Evolutionary conservation across 2,329 filamentous ascomycete species (phyloP).

Genomic region (Trematosphaeria pertusa): DNA sequence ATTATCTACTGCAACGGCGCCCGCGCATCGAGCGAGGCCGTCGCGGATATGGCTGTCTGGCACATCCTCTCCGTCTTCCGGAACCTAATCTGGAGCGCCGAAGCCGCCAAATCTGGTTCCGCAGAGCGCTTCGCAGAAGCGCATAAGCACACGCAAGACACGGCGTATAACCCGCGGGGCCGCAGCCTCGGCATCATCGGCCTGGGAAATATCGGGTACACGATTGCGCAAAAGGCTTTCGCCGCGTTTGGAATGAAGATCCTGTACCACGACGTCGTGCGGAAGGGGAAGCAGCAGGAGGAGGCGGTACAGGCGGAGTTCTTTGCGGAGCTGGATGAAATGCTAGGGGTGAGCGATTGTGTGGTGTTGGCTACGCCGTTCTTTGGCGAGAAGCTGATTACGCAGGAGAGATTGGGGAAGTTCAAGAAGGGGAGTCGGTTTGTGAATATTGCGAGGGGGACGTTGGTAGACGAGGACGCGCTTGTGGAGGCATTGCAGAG

Average conservation of each 20-base stretch:
- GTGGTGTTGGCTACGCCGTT: slow-evolving; percentile 45
- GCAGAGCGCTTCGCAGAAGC: slow-evolving; percentile 17
- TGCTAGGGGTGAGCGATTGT: slow-evolving; percentile 37
- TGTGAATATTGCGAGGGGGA: slow-evolving; percentile 47
- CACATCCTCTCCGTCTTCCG: slow-evolving; percentile 69
- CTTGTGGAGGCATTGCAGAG: slow-evolving; percentile 42
- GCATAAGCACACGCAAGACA: slow-evolving; percentile 17
- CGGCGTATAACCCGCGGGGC: slow-evolving; percentile 28
- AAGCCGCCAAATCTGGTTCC: slow-evolving; percentile 19
- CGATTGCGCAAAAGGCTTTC: slow-evolving; percentile 35
- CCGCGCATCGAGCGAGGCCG: slow-evolving; percentile 69
- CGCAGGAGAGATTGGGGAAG: slow-evolving; percentile 16
- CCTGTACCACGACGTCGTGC: slow-evolving; percentile 37
- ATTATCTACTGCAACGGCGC: slow-evolving; percentile 31
- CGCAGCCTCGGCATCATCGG: slow-evolving; percentile 44
- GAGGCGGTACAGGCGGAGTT: slow-evolving; percentile 28
- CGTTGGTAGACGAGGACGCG: slow-evolving; percentile 44
- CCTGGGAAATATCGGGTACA: slow-evolving; percentile 45
- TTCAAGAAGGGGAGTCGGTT: slow-evolving; percentile 36
- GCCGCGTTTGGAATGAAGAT: slow-evolving; percentile 43
- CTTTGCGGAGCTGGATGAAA: slow-evolving; percentile 33
- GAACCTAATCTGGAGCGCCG: slow-evolving; percentile 21
- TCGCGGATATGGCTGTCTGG: slow-evolving; percentile 68
- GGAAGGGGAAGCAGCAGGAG: slow-evolving; percentile 17
- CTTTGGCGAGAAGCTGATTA: slow-evolving; percentile 23